These are phyloP conservation scores for Bjerkandera adusta DNA, from an alignment of 1,284 basidiomycete species.

Conservation along the genomic window DNA sequence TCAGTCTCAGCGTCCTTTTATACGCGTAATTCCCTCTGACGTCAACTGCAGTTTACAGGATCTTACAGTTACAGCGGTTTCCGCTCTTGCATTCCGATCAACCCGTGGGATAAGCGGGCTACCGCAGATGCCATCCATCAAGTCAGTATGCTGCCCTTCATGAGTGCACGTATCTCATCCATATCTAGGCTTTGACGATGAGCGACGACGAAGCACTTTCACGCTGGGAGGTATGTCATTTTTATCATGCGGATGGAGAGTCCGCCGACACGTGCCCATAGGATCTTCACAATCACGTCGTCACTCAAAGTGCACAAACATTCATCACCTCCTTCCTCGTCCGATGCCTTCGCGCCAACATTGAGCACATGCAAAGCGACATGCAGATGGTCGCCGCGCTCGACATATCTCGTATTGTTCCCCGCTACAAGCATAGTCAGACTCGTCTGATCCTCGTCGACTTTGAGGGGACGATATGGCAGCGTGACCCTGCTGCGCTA, in stretches of 20 bases:
- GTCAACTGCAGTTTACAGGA: constrained; percentile 67
- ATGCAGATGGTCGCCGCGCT: constrained; percentile 43
- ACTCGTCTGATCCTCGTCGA: constrained; percentile 75
- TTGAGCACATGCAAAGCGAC: constrained; percentile 53
- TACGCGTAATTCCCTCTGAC: not conserved
- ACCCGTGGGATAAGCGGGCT: constrained; percentile 77
- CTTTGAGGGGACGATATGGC: constrained; percentile 78
- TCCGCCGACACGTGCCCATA: constrained; percentile 18
- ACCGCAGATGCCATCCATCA: constrained; percentile 77
- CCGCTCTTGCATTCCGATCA: constrained; percentile 81
- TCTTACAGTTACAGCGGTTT: constrained; percentile 86
- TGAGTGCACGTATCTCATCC: constrained; percentile 12
- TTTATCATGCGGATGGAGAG: too few species aligned
- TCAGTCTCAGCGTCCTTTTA: constrained; percentile 25
- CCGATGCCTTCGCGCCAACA: constrained; percentile 66
- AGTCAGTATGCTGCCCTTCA: constrained; percentile 20
- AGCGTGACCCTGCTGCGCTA: constrained; percentile 46
- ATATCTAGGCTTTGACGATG: constrained; percentile 73
- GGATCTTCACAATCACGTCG: constrained; percentile 83
- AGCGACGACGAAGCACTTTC: constrained; percentile 64
- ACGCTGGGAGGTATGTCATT: constrained; percentile 63
- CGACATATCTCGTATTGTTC: constrained; percentile 50
- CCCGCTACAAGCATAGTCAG: constrained; percentile 59
- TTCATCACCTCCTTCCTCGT: constrained; percentile 82
- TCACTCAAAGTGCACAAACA: constrained; percentile 84